Percentiles rank a stretch among this genome's conserved stretches.
phyloP scores from a whole-genome alignment of 768 basidiomycete genomes.

The Gymnopilus dilepis region DNA sequence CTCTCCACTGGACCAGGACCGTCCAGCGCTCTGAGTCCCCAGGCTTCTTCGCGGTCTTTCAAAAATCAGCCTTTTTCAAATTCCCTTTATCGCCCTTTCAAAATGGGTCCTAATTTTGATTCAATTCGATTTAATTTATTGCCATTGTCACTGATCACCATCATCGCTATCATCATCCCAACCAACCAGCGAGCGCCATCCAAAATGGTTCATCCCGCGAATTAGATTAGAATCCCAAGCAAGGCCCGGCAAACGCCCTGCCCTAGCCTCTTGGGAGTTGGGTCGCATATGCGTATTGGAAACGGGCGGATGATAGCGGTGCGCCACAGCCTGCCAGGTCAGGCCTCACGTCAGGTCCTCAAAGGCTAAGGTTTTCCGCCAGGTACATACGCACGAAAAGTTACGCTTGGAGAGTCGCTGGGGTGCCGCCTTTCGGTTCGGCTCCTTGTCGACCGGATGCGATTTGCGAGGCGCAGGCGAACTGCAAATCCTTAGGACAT shows the following conservation, averaged over 20 bases:
- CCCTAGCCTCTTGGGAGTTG: not conserved
- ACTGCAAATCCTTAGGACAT: no score
- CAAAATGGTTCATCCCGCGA: conserved; percentile 2
- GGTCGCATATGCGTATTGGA: no score
- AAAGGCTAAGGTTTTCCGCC: not conserved
- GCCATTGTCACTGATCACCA: not conserved
- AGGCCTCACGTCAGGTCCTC: not conserved
- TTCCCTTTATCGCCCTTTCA: no score
- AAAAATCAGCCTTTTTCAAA: not conserved
- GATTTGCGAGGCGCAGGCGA: not conserved
- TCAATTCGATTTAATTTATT: no score
- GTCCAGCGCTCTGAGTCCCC: no score
- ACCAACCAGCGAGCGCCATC: no score
- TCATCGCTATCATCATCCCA: not conserved
- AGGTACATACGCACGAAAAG: not conserved
- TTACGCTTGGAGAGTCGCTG: no score
- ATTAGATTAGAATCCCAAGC: not conserved
- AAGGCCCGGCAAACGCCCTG: not conserved
- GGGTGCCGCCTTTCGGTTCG: conserved; percentile 2
- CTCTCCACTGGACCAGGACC: no score
- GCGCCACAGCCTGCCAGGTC: conserved; percentile 8
- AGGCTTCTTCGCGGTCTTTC: not conserved
- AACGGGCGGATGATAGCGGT: no score
- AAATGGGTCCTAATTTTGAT: no score
- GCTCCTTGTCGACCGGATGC: not conserved